Percentiles rank a stretch among this genome's conserved stretches.
Conservation (phyloP, 768 basidiomycete genomes). For the Astraeus odoratus region DNA sequence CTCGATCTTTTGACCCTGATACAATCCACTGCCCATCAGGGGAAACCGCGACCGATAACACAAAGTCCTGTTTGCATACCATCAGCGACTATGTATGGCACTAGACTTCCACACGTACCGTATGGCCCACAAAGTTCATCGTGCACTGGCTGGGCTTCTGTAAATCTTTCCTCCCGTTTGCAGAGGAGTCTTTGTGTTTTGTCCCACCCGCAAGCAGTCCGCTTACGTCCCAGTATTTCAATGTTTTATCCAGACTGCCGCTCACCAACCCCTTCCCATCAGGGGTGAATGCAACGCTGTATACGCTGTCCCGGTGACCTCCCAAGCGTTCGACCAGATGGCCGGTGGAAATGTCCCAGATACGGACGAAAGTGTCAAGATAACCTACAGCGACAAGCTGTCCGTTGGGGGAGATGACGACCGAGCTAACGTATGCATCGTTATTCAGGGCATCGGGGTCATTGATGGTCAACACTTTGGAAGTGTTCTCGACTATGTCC, state of each 20-base stretch:
- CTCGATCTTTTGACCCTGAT: no score
- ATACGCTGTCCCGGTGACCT: no score
- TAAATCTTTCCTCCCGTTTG: conserved; percentile 43
- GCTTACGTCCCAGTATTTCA: no score
- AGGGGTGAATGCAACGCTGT: conserved; percentile 87
- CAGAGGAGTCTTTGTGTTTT: conserved; percentile 27
- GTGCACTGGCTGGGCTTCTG: no score
- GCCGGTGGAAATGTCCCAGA: no score
- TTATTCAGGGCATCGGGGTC: conserved; percentile 41
- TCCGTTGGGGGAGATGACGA: no score
- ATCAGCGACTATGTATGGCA: no score
- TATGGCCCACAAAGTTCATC: no score
- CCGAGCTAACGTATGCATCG: conserved; percentile 66
- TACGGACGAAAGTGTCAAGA: conserved; percentile 71
- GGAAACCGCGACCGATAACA: conserved; percentile 75
- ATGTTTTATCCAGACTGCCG: no score
- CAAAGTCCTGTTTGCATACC: no score
- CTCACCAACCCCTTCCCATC: conserved; percentile 83
- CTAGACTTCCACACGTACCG: conserved; percentile 48
- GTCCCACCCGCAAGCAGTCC: conserved; percentile 21
- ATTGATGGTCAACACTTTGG: conserved; percentile 32
- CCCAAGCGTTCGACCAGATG: conserved; percentile 62
- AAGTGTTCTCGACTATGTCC: conserved; percentile 56
- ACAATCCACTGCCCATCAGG: conserved; percentile 91
- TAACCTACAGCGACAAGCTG: conserved; percentile 67